Conservation (phyloP, 148 eudicot species). For the Silene conica region DNA sequence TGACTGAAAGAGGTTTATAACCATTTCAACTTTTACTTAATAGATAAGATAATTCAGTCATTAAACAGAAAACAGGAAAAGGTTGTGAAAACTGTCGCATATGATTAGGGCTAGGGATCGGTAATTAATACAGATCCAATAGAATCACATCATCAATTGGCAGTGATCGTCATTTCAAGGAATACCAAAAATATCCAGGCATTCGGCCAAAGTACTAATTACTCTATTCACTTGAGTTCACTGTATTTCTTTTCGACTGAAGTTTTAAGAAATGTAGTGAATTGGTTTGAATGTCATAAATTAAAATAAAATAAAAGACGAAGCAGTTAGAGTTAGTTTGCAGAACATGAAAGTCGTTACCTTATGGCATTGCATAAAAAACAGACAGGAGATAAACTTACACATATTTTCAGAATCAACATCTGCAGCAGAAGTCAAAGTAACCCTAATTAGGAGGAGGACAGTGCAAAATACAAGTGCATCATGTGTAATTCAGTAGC, state of each 20-base stretch:
- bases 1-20: not conserved
- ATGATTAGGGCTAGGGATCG: not conserved
- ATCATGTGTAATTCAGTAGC: not conserved
- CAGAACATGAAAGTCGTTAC: constrained; percentile 4
- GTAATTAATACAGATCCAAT: not conserved
- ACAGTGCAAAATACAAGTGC: not conserved
- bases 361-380: not conserved
- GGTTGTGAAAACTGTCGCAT: not conserved
- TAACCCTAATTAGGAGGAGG: not conserved
- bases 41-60: not conserved
- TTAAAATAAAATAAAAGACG: not conserved
- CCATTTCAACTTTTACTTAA: constrained; percentile 1
- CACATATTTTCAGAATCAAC: constrained; percentile 53
- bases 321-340: not conserved
- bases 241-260: not conserved
- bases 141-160: not conserved
- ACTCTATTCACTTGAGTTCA: not conserved
- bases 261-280: not conserved
- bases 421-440: constrained; percentile 48
- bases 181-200: not conserved
- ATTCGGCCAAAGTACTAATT: not conserved
- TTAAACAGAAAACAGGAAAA: not conserved
- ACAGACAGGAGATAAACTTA: constrained; percentile 39
- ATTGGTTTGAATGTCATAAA: not conserved
- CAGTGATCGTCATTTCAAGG: not conserved